Base-by-base conservation (phyloP, 1,139 yeast genomes). In the Insectozyma bohioensis region DNA sequence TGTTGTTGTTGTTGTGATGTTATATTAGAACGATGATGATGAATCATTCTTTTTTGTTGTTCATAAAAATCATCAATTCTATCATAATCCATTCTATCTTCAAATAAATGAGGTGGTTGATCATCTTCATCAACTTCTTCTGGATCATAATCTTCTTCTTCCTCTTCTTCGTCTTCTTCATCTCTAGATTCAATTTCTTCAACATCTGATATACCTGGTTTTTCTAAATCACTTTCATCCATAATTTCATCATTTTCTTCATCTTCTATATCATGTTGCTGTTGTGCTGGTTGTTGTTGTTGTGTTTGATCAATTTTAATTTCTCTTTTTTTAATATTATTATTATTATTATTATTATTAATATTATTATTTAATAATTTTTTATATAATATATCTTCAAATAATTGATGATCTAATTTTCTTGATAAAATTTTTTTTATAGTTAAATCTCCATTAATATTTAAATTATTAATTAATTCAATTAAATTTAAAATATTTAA, bases 171-270 rank as follows among this genome's bases (percentile, higher is more conserved):
- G 7, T 30, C 37, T 9, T 29, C 33, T 12, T 27, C 30, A 3
- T 31, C 37, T 34, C 44, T 36, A 1, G 54, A 50, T 16, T 39
- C 36, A n/a, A 39, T 48, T 31, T 49, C 56, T 22, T 51, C 56
- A 6, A 26, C 45, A 31, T 49, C 46, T 16, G 43, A 40, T 11
- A 26, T 33, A n/a, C n/a, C 33, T 23, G 25, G 30, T 20, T 34
- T 46, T 14, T 45, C 50, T 28, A 51, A 42, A 30, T 45, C 51
- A 30, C 49, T 47, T 30, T 46, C 56, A 31, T 42, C 52, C 35
- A 42, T 38, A 7, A 44, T 41, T 7, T 42, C 48, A 31, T 43
- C 49, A 6, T 42, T 43, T 5, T 39, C 45, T 12, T 30, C 33
- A n/a, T 26, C 31, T 18, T 16, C 28, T 18, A 31, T n/a, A n/a